phyloP scores from a whole-genome alignment of 495 filamentous ascomycete genomes.

The Talaromyces trachyspermus region DNA sequence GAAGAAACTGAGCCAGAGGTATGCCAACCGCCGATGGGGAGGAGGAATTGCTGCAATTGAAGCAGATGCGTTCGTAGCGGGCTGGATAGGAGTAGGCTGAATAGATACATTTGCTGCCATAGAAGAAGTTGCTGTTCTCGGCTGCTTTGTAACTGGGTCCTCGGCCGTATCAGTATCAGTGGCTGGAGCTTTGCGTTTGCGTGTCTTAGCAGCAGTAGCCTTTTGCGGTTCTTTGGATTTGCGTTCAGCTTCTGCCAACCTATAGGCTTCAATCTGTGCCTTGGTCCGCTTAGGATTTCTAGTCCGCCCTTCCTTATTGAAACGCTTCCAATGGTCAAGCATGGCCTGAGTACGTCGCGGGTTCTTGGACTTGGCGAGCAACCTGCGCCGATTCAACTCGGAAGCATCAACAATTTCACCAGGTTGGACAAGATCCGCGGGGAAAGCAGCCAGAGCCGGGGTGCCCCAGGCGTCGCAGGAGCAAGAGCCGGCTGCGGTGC shows the following conservation, averaged over 20 bases:
- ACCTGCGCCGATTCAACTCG: slow-evolving; percentile 27
- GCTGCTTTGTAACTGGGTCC: background rate
- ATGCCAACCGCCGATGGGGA: slow-evolving; percentile 11
- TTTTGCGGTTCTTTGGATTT: slow-evolving; percentile 17
- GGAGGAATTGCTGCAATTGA: slow-evolving; percentile 8
- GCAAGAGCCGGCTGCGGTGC: slow-evolving; percentile 4
- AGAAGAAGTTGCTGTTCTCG: slow-evolving; percentile 1
- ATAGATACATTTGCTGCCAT: slow-evolving; percentile 15
- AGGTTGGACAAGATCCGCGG: slow-evolving; percentile 1
- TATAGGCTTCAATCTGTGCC: slow-evolving; percentile 38
- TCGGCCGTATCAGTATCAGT: background rate
- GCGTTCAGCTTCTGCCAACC: slow-evolving; percentile 20
- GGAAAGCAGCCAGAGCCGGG: slow-evolving; percentile 7
- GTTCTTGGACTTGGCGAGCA: slow-evolving; percentile 42
- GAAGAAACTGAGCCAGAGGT: slow-evolving; percentile 13
- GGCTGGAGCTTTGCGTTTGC: slow-evolving; percentile 14
- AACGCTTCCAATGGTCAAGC: slow-evolving; percentile 43
- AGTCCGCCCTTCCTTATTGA: slow-evolving; percentile 35
- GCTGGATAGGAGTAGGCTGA: slow-evolving; percentile 10
- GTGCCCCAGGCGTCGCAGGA: slow-evolving; percentile 8
- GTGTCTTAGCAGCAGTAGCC: slow-evolving; percentile 11
- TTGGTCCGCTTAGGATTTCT: slow-evolving; percentile 43
- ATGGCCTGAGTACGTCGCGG: slow-evolving; percentile 42
- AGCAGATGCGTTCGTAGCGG: background rate
- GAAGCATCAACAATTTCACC: slow-evolving; percentile 22